phyloP scores from a whole-genome alignment of 768 basidiomycete species.

The Leccinum longicurvipes region DNA sequence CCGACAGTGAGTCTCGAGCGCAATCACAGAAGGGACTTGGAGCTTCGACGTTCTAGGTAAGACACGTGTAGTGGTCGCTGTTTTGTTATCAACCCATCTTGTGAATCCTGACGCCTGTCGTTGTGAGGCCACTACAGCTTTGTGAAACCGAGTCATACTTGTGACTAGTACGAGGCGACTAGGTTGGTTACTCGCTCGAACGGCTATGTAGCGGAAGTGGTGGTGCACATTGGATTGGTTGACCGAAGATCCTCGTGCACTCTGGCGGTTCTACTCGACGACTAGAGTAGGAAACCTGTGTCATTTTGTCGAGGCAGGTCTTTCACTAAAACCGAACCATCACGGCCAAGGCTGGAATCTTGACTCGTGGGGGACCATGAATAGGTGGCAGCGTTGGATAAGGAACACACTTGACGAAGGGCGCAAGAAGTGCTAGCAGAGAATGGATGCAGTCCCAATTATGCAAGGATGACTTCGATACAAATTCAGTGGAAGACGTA shows the following conservation, averaged over 20 bases:
- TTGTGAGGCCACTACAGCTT: not conserved
- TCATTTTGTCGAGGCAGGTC: not conserved
- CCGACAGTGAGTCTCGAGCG: not conserved
- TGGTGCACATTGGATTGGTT: not conserved
- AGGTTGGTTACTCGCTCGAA: not conserved
- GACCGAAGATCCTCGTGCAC: not conserved
- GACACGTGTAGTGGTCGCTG: not conserved
- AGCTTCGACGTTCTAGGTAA: not conserved
- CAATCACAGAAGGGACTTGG: not conserved
- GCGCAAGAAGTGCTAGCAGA: conserved; percentile 25
- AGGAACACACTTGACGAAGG: conserved; percentile 13
- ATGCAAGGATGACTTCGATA: conserved; percentile 10
- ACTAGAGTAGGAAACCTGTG: not conserved
- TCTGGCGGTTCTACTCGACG: not conserved
- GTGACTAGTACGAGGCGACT: not conserved
- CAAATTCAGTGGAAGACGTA: conserved; percentile 1
- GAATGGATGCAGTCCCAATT: conserved; percentile 28
- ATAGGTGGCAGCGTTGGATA: not conserved
- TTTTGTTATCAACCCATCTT: not conserved
- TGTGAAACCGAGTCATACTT: not conserved
- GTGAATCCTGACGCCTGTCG: not conserved
- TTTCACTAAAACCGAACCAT: not conserved
- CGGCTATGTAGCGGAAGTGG: not conserved
- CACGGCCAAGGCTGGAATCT: conserved; percentile 8
- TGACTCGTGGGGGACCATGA: not conserved